Percentiles rank a stretch among this genome's conserved stretches.
These are phyloP conservation scores for Xylaria hypoxylon DNA, from an alignment of 2,329 filamentous ascomycete genomes.

Conservation along the genomic window DNA sequence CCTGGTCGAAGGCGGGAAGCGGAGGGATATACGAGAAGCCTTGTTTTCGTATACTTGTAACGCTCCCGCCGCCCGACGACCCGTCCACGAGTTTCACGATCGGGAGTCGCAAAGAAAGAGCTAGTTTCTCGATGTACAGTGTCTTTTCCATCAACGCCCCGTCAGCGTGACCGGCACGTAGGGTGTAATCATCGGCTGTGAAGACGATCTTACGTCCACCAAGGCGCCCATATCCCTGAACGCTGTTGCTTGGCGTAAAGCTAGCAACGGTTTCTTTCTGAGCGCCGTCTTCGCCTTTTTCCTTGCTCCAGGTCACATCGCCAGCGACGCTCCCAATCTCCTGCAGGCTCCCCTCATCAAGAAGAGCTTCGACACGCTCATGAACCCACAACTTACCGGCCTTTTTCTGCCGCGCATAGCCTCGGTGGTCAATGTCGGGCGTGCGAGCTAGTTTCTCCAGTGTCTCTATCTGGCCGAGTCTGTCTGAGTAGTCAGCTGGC, in stretches of 20 bases:
- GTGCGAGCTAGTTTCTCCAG: constrained; percentile 35
- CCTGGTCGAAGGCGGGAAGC: constrained; percentile 33
- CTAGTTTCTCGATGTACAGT: constrained; percentile 35
- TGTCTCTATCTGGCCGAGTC: constrained; percentile 33
- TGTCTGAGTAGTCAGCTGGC: constrained; percentile 37
- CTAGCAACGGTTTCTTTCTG: constrained; percentile 23
- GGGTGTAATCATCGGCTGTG: constrained; percentile 36
- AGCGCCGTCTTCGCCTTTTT: constrained; percentile 17
- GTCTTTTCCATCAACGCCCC: constrained; percentile 36
- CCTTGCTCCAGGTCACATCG: constrained; percentile 32
- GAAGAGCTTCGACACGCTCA: constrained; percentile 36
- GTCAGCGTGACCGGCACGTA: constrained; percentile 36
- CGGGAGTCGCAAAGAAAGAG: constrained; percentile 35
- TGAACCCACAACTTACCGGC: constrained; percentile 38
- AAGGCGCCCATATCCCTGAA: constrained; percentile 33
- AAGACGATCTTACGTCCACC: constrained; percentile 35
- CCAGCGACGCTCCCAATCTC: constrained; percentile 36
- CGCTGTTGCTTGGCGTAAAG: constrained; percentile 37
- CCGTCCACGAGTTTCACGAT: constrained; percentile 39
- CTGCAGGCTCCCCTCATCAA: constrained; percentile 34
- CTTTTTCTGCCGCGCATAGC: constrained; percentile 35
- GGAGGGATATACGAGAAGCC: constrained; percentile 37
- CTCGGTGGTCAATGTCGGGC: constrained; percentile 35
- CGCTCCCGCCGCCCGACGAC: constrained; percentile 36
- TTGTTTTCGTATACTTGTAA: constrained; percentile 31